Conservation (phyloP, 2,329 filamentous ascomycete species). For the Exutisphaerella laricina region DNA sequence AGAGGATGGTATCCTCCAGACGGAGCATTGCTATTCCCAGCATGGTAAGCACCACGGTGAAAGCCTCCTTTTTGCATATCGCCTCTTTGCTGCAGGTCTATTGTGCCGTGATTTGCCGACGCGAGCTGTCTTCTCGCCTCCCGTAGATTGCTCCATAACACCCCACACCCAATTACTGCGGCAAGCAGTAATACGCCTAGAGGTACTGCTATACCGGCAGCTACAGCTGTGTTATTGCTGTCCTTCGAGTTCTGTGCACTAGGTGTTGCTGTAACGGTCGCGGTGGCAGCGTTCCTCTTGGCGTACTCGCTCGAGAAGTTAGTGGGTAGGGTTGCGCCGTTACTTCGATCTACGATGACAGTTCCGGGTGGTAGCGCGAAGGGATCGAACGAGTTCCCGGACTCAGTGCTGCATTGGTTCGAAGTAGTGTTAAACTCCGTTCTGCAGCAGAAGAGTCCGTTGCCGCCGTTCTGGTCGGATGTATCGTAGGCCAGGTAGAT, state of each 20-base stretch:
- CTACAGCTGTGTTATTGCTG: conserved; percentile 9
- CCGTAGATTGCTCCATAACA: conserved; percentile 10
- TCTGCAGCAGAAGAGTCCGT: conserved; percentile 17
- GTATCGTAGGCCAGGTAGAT: conserved; percentile 15
- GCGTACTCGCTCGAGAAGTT: conserved; percentile 2
- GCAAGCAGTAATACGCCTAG: conserved; percentile 15
- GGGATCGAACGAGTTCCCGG: conserved; percentile 2
- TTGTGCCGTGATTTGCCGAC: background rate
- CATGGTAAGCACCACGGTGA: background rate
- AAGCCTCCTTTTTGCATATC: background rate
- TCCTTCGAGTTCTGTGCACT: background rate
- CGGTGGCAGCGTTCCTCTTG: background rate
- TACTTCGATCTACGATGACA: conserved; percentile 16
- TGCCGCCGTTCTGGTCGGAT: background rate
- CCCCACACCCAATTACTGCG: conserved; percentile 9
- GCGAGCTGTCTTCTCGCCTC: conserved; percentile 3
- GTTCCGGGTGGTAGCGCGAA: conserved; percentile 9
- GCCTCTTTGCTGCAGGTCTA: background rate
- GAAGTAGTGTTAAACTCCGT: conserved; percentile 11
- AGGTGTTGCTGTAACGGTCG: conserved; percentile 6
- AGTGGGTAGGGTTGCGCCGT: conserved; percentile 10
- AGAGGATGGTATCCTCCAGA: background rate
- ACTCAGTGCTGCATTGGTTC: conserved; percentile 5
- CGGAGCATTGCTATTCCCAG: background rate
- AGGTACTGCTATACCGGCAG: conserved; percentile 12